These are phyloP conservation scores for Porphyrellus sp. DNA, from an alignment of 1,284 basidiomycete genomes.

Conservation along the genomic window DNA sequence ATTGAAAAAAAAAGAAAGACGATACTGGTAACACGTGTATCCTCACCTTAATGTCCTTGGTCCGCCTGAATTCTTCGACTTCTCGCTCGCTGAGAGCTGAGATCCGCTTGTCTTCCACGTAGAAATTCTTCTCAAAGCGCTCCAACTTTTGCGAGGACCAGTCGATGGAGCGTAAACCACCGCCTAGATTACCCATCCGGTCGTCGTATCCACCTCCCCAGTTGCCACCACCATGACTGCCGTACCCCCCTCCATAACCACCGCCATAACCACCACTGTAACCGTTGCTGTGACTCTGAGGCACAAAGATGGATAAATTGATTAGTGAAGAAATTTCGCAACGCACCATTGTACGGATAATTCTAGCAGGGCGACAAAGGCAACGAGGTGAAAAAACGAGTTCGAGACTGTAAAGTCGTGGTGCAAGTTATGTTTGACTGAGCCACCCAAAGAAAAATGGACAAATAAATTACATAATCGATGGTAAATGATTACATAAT, in stretches of 20 bases:
- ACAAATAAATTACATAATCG: constrained; percentile 21
- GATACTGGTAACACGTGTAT: background rate
- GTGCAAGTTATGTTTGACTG: constrained; percentile 14
- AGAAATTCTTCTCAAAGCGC: constrained; percentile 96
- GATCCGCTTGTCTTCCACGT: constrained; percentile 89
- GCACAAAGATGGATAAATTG: constrained; percentile 12
- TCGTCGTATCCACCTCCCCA: constrained; percentile 51
- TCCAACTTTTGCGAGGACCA: constrained; percentile 76
- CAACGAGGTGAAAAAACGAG: constrained; percentile 1
- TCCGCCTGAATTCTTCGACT: constrained; percentile 80
- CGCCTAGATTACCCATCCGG: constrained; percentile 66
- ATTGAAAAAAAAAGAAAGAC: background rate
- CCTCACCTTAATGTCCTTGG: constrained; percentile 84
- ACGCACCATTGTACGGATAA: constrained; percentile 26
- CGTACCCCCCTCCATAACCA: constrained; percentile 31
- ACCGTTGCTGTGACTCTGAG: constrained; percentile 38
- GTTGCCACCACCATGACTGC: constrained; percentile 39
- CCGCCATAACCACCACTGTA: constrained; percentile 36
- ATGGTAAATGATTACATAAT: background rate
- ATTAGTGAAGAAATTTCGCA: background rate
- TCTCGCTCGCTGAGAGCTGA: constrained; percentile 78
- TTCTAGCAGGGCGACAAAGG: constrained; percentile 1
- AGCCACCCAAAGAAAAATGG: constrained; percentile 17
- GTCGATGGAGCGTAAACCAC: constrained; percentile 80
- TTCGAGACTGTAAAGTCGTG: constrained; percentile 21